A percentile compares a stretch with the other conserved stretches of the same genome.
phyloP scores from a whole-genome alignment of 1,284 basidiomycete species.

The Rhodotorula sp. region DNA sequence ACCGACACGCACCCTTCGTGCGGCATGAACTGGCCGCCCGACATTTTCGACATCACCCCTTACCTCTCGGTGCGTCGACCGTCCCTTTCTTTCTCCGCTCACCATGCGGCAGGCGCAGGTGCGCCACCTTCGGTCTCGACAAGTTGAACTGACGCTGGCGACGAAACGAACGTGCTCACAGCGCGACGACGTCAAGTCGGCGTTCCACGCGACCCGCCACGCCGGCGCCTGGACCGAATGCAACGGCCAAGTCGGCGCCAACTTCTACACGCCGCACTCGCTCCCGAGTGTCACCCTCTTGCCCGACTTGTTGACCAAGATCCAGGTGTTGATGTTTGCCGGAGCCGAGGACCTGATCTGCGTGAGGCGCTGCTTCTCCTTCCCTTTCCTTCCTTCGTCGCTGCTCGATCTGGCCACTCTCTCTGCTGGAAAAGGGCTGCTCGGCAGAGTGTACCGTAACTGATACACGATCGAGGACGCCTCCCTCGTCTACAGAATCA shows the following conservation, averaged over 20 bases:
- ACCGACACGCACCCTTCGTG: slow-evolving; percentile 83
- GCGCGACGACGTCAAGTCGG: slow-evolving; percentile 71
- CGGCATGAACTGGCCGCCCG: slow-evolving; percentile 98
- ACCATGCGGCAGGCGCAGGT: background rate
- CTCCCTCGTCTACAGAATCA: slow-evolving; percentile 60
- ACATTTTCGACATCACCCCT: slow-evolving; percentile 69
- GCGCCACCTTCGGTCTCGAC: background rate
- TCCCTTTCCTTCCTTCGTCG: too few species aligned
- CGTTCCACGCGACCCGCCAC: slow-evolving; percentile 78
- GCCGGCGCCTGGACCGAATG: slow-evolving; percentile 89
- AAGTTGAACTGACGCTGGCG: too few species aligned
- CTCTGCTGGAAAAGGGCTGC: too few species aligned
- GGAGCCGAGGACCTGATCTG: slow-evolving; percentile 97
- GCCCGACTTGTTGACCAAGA: slow-evolving; percentile 71
- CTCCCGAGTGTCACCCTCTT: slow-evolving; percentile 74
- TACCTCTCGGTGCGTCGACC: slow-evolving; percentile 71
- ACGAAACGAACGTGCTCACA: too few species aligned
- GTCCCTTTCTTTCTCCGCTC: background rate
- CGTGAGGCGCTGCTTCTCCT: slow-evolving; percentile 29
- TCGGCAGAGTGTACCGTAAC: background rate
- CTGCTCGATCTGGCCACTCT: background rate
- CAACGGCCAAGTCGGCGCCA: slow-evolving; percentile 63
- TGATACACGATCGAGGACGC: background rate
- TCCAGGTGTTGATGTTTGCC: slow-evolving; percentile 84
- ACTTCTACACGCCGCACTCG: slow-evolving; percentile 62